Conservation (phyloP, 2,329 filamentous ascomycete species). For the Leptographium flavum region DNA sequence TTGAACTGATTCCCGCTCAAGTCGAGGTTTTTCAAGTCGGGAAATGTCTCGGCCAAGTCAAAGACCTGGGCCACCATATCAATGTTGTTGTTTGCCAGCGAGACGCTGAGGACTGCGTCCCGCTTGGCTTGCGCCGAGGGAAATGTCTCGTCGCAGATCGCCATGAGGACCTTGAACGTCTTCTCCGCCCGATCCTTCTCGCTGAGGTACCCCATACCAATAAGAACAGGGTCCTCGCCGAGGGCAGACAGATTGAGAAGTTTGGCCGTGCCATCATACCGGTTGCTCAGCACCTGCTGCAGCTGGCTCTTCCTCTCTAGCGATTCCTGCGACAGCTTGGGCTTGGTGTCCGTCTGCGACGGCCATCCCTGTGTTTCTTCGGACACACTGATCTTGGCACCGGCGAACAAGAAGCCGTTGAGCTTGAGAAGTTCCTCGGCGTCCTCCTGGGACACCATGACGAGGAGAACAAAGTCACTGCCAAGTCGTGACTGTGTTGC, state of each 20-base stretch:
- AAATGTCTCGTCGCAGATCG: constrained; percentile 67
- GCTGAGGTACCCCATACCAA: constrained; percentile 62
- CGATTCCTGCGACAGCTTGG: constrained; percentile 33
- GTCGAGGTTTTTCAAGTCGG: constrained; percentile 77
- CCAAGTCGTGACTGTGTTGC: constrained; percentile 48
- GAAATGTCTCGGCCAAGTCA: constrained; percentile 63
- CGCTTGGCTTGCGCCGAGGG: constrained; percentile 56
- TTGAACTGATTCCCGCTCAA: constrained; percentile 71
- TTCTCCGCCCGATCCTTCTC: constrained; percentile 61
- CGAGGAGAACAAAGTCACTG: constrained; percentile 50
- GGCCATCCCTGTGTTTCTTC: constrained; percentile 29
- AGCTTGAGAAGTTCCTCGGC: constrained; percentile 50
- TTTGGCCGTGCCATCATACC: constrained; percentile 60
- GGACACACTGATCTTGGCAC: constrained; percentile 42
- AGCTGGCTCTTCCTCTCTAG: constrained; percentile 55
- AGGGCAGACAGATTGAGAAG: constrained; percentile 73
- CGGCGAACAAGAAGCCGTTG: constrained; percentile 56
- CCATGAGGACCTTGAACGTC: constrained; percentile 86
- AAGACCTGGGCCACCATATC: constrained; percentile 59
- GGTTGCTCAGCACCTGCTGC: constrained; percentile 53
- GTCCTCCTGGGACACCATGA: constrained; percentile 51
- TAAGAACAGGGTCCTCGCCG: constrained; percentile 55
- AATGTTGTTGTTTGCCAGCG: constrained; percentile 68
- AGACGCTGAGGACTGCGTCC: constrained; percentile 69
- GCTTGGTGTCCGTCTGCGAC: constrained; percentile 10